Percentiles rank a stretch among this genome's conserved stretches.
Evolutionary conservation across 2,329 filamentous ascomycete species (phyloP).

Genomic region (Neoscytalidium dimidiatum): DNA sequence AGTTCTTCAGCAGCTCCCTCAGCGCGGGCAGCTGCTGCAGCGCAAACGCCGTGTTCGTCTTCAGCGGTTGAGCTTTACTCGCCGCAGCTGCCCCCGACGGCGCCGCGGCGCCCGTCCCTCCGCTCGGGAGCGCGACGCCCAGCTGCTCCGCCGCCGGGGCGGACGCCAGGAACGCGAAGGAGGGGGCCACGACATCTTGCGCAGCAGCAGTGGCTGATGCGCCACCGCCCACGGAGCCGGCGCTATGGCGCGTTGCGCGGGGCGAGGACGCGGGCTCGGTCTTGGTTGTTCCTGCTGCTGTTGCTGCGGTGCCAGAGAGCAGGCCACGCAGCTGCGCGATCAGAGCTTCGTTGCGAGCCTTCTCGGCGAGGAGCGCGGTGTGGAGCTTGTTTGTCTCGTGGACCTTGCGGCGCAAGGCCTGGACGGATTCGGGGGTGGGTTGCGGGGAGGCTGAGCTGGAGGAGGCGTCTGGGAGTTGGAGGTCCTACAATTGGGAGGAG

Average conservation of each 20-base stretch:
- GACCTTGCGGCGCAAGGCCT: slow-evolving; percentile 70
- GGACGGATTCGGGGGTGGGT: slow-evolving; percentile 69
- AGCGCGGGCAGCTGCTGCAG: slow-evolving; percentile 82
- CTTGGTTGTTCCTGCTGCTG: slow-evolving; percentile 16
- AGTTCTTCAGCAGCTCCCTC: slow-evolving; percentile 65
- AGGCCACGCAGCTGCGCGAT: slow-evolving; percentile 65
- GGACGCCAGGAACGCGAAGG: slow-evolving; percentile 60
- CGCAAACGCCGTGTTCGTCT: slow-evolving; percentile 75
- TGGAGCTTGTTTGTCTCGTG: slow-evolving; percentile 79
- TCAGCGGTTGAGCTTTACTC: slow-evolving; percentile 42
- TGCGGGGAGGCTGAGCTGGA: slow-evolving; percentile 27
- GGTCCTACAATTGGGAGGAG: background rate
- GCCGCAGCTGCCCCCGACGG: background rate
- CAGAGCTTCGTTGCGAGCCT: slow-evolving; percentile 69
- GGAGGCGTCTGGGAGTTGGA: no score
- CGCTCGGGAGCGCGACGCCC: slow-evolving; percentile 37
- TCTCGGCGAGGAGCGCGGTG: slow-evolving; percentile 68
- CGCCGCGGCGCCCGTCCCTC: slow-evolving; percentile 43
- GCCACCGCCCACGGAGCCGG: slow-evolving; percentile 32
- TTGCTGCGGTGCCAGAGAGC: slow-evolving; percentile 39
- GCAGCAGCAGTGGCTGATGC: background rate
- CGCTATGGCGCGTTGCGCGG: slow-evolving; percentile 42
- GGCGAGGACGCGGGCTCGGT: slow-evolving; percentile 52
- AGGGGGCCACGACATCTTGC: background rate
- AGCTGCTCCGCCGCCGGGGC: slow-evolving; percentile 49